Evolutionary conservation across 345 rosid species (phyloP).

Genomic region (Capsella bursapastoris): DNA sequence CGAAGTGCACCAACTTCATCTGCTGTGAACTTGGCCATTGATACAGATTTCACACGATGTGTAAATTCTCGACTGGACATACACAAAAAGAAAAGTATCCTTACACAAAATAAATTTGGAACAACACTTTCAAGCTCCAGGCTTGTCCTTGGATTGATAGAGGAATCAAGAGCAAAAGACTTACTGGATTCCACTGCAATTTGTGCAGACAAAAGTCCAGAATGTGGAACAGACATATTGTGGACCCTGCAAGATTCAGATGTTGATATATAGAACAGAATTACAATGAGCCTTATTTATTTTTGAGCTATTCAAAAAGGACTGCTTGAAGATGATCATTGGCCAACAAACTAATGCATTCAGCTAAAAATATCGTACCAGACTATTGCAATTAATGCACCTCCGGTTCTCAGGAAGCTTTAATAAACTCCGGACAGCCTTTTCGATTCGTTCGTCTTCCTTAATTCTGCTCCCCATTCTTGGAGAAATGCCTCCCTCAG

Average conservation of each 20-base stretch:
- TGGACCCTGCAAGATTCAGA: constrained; percentile 69
- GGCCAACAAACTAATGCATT: not conserved
- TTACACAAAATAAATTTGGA: not conserved
- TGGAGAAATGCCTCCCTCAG: constrained; percentile 18
- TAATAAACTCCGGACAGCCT: constrained; percentile 67
- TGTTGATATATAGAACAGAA: not conserved
- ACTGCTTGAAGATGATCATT: not conserved
- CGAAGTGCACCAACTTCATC: constrained; percentile 85
- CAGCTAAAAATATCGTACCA: constrained; percentile 53
- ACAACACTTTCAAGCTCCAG: not conserved
- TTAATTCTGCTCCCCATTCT: constrained; percentile 60
- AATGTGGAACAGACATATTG: constrained; percentile 95
- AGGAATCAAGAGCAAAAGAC: constrained; percentile 35
- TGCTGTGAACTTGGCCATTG: constrained; percentile 83
- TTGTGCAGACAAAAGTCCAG: constrained; percentile 84
- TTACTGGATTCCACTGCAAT: constrained; percentile 88
- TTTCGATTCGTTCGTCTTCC: constrained; percentile 76
- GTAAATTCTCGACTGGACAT: constrained; percentile 82
- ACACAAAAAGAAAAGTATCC: constrained; percentile 7
- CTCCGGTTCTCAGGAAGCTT: constrained; percentile 79
- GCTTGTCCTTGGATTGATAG: not conserved
- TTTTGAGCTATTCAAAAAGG: too few species aligned
- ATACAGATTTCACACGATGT: constrained; percentile 87
- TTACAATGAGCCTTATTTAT: not conserved
- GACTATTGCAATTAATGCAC: constrained; percentile 81